phyloP scores from a whole-genome alignment of 2,329 filamentous ascomycete genomes.

The Fusarium pseudograminearum region DNA sequence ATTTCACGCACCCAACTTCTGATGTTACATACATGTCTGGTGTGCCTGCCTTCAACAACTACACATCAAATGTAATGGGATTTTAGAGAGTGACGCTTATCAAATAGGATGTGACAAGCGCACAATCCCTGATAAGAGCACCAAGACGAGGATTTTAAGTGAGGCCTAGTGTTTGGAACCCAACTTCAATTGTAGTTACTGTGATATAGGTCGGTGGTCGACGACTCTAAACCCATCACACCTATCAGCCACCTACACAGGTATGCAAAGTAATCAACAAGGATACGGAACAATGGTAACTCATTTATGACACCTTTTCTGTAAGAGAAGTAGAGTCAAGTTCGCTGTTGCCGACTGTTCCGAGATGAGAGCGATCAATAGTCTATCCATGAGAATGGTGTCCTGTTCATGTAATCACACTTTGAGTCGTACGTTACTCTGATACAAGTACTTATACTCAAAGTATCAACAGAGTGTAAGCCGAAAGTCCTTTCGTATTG shows the following conservation, averaged over 20 bases:
- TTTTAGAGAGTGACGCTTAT: slow-evolving; percentile 5
- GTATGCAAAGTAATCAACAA: slow-evolving; percentile 2
- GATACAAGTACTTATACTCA: neutral
- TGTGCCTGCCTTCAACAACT: neutral
- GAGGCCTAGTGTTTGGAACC: neutral
- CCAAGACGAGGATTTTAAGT: neutral
- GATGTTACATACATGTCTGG: slow-evolving; percentile 8
- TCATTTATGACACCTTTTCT: neutral
- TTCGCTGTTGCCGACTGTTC: neutral
- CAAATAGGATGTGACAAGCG: slow-evolving; percentile 22
- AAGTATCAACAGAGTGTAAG: neutral
- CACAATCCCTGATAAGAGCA: neutral
- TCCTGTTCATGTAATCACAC: slow-evolving; percentile 4
- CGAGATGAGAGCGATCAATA: neutral
- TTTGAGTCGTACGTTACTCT: neutral
- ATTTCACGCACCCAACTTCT: slow-evolving; percentile 13
- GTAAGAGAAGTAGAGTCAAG: neutral
- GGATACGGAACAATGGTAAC: neutral
- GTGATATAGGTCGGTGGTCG: neutral
- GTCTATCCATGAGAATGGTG: neutral
- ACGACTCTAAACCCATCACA: slow-evolving; percentile 25
- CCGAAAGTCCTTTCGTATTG: neutral
- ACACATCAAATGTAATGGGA: neutral
- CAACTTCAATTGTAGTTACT: neutral
- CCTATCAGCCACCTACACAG: neutral